These are phyloP conservation scores for Volvariella volvacea DNA, from an alignment of 1,284 basidiomycete species.

Conservation along the genomic window DNA sequence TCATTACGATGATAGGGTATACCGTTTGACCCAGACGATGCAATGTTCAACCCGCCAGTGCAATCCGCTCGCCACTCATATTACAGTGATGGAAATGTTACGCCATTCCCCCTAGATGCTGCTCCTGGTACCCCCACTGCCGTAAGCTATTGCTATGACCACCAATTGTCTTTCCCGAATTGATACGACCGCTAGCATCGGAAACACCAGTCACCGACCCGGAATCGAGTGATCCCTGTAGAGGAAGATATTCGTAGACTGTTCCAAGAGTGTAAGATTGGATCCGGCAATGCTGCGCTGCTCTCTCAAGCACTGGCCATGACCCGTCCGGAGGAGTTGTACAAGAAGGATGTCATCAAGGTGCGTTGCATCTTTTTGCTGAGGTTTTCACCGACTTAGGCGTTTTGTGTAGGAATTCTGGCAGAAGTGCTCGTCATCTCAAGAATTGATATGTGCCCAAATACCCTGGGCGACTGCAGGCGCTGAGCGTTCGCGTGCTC, in stretches of 20 bases:
- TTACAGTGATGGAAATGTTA: slow-evolving; percentile 14
- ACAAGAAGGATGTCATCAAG: slow-evolving; percentile 51
- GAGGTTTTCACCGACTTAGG: not conserved
- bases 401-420: slow-evolving; percentile 58
- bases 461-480: slow-evolving; percentile 75
- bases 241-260: slow-evolving; percentile 74
- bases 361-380: slow-evolving; percentile 27
- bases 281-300: slow-evolving; percentile 61
- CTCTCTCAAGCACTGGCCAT: slow-evolving; percentile 59
- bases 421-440: slow-evolving; percentile 60
- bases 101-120: slow-evolving; percentile 23
- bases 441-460: slow-evolving; percentile 68
- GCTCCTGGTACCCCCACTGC: slow-evolving; percentile 17
- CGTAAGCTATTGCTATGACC: slow-evolving; percentile 13
- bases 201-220: slow-evolving; percentile 29
- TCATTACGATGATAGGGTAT: slow-evolving; percentile 38
- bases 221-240: slow-evolving; percentile 56
- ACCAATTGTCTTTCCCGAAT: slow-evolving; percentile 7
- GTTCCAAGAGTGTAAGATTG: slow-evolving; percentile 75
- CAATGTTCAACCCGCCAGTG: slow-evolving; percentile 67
- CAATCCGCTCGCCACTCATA: slow-evolving; percentile 17
- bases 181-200: slow-evolving; percentile 13
- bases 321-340: slow-evolving; percentile 61
- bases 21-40: slow-evolving; percentile 67
- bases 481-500: slow-evolving; percentile 54